phyloP scores from a whole-genome alignment of 2,329 filamentous ascomycete species.

The Chalara sp. region DNA sequence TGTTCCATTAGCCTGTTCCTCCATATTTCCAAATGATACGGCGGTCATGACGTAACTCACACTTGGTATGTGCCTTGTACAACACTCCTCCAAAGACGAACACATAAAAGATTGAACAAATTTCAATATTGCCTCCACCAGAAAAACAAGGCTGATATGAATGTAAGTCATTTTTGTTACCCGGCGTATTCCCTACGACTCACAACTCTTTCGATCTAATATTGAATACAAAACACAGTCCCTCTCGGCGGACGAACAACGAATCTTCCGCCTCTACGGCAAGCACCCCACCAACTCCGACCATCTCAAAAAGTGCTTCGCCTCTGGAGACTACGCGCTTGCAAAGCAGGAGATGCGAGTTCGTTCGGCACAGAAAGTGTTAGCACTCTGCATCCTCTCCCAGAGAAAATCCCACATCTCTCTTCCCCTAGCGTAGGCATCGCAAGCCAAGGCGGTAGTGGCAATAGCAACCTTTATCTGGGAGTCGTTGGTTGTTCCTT shows the following conservation, averaged over 20 bases:
- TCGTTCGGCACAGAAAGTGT: slow-evolving; percentile 90
- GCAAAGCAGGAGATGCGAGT: slow-evolving; percentile 93
- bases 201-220: not conserved
- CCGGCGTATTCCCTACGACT: not conserved
- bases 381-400: slow-evolving; percentile 88
- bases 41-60: no score
- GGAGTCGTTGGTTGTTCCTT: slow-evolving; percentile 41
- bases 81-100: no score
- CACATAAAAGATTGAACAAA: no score
- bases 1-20: no score
- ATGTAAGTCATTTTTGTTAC: slow-evolving; percentile 51
- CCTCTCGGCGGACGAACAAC: slow-evolving; percentile 89
- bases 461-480: slow-evolving; percentile 36
- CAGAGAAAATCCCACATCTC: slow-evolving; percentile 90
- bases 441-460: slow-evolving; percentile 32
- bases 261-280: slow-evolving; percentile 93
- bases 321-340: slow-evolving; percentile 94
- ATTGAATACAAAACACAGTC: slow-evolving; percentile 48
- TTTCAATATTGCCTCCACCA: slow-evolving; percentile 57
- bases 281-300: slow-evolving; percentile 96
- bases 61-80: no score
- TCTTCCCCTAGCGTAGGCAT: slow-evolving; percentile 49
- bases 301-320: slow-evolving; percentile 97
- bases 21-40: no score
- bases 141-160: slow-evolving; percentile 97